Base-by-base conservation (phyloP, 1,284 basidiomycete genomes). In the Kwoniella shivajii region DNA sequence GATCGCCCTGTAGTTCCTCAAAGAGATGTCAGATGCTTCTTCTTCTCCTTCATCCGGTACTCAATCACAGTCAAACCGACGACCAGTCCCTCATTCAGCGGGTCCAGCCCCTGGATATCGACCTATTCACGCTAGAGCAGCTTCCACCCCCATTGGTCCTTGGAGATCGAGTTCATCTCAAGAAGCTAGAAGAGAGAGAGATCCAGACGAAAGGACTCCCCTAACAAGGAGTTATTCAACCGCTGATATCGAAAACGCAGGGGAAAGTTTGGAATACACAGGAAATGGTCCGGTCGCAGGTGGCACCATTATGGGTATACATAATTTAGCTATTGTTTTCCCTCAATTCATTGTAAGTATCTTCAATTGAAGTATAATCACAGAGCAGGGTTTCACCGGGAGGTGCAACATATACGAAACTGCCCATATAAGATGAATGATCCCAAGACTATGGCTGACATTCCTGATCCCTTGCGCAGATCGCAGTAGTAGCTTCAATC, bases 241-340 rank as follows among this genome's bases (percentile, higher is more conserved):
- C 27, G 81, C 82, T 26, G 83, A 75, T 56, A 63, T 78, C 18
- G 76, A 79, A 60, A 65, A 66, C 41, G 69, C 74, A 11, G 68
- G 71, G 42, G 71, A 79, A 27, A 70, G 76, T 38, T 79, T 82
- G 38, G 81, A 82, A 47, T 77, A 81, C 41, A 76, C 76, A 4
- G 79, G 83, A 38, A 69, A 77, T 10, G 82, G 82, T 31, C 84
- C 85, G 14, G 80, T 89, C 44, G 88, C 91, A 0, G 93, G 94
- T n/a, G 94, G 94, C 1, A 94, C 92, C 2, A 88, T 97, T 44
- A 83, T 97, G 44, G 94, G 94, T 3, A 94, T 98, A 39, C 94
- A 98, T 75, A 97, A 97, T 69, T 81, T 97, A 6, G 90, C 93
- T 3, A 92, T 95, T 60, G 92, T 95, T 24, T 85, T 91, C 76